These are phyloP conservation scores for Camelina neglecta DNA, from an alignment of 345 rosid species.

Conservation along the genomic window DNA sequence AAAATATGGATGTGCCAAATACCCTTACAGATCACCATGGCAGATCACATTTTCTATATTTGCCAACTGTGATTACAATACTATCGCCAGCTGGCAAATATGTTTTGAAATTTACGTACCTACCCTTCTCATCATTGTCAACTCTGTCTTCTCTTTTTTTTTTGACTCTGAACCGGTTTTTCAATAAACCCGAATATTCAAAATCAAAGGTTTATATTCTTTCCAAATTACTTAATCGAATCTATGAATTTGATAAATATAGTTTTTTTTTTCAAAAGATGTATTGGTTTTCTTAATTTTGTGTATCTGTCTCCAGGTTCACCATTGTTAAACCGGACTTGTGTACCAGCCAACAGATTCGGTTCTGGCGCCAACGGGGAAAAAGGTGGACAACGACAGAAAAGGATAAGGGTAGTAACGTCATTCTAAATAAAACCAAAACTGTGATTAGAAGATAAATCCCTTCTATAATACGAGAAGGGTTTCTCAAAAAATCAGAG, in stretches of 20 bases:
- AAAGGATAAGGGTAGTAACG: slow-evolving; percentile 34
- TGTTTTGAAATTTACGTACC: background rate
- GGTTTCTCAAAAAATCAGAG: slow-evolving; percentile 17
- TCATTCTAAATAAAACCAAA: slow-evolving; percentile 18
- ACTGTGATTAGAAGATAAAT: slow-evolving; percentile 15
- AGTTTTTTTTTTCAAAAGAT: background rate
- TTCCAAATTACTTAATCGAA: background rate
- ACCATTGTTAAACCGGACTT: slow-evolving; percentile 23
- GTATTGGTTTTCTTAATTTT: no score
- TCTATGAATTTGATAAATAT: background rate
- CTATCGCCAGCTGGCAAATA: slow-evolving; percentile 29
- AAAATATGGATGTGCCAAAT: no score
- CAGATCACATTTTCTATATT: slow-evolving; percentile 11
- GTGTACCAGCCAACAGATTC: slow-evolving; percentile 17
- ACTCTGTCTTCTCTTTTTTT: background rate
- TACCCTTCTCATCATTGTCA: slow-evolving; percentile 26
- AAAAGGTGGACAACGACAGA: background rate
- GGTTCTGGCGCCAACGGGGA: slow-evolving; percentile 39
- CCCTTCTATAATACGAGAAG: slow-evolving; percentile 33
- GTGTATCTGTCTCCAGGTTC: background rate
- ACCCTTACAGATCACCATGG: slow-evolving; percentile 21
- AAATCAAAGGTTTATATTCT: background rate
- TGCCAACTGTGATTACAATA: slow-evolving; percentile 38
- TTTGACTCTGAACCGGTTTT: slow-evolving; percentile 5
- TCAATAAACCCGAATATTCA: background rate